Conservation (phyloP, 768 basidiomycete genomes). For the Pseudohyphozyma bogoriensis region DNA sequence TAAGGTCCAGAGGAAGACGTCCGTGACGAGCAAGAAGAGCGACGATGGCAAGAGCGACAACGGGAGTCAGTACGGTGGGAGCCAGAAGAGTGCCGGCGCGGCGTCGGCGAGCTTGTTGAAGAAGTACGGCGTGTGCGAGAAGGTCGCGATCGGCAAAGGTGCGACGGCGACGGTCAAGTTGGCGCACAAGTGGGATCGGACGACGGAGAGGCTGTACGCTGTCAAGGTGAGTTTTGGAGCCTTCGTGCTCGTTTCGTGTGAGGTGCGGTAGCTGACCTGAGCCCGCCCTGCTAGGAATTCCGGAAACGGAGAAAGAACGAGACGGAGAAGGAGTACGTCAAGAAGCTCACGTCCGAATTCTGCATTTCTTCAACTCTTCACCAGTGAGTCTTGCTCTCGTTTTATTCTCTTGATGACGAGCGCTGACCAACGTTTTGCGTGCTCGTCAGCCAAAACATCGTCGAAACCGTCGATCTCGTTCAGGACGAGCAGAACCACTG, state of each 20-base stretch:
- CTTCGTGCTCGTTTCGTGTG: neutral
- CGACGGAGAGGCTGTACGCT: slow-evolving; percentile 83
- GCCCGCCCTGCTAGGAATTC: slow-evolving; percentile 61
- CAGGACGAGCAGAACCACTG: slow-evolving; percentile 93
- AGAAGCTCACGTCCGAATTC: slow-evolving; percentile 98
- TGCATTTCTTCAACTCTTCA: slow-evolving; percentile 87
- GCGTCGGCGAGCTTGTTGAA: slow-evolving; percentile 55
- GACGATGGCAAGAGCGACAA: slow-evolving; percentile 24
- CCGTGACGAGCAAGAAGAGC: slow-evolving; percentile 13
- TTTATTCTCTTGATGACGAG: too few species aligned
- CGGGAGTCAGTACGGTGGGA: neutral
- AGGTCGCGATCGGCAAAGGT: slow-evolving; percentile 92
- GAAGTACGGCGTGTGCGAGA: slow-evolving; percentile 96
- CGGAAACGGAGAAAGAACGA: slow-evolving; percentile 96
- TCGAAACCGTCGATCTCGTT: slow-evolving; percentile 98
- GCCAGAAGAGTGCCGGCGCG: slow-evolving; percentile 45
- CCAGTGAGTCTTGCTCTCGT: slow-evolving; percentile 19
- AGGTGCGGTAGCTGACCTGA: neutral
- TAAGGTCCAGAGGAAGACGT: slow-evolving; percentile 25
- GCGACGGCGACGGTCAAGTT: slow-evolving; percentile 95
- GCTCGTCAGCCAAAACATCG: slow-evolving; percentile 65
- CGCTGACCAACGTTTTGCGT: neutral
- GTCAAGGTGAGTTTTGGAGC: slow-evolving; percentile 79
- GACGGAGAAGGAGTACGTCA: slow-evolving; percentile 97
- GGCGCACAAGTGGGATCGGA: slow-evolving; percentile 95